Base-by-base conservation (phyloP, 176 grass and related monocot species). In the Aegilops sharonensis region DNA sequence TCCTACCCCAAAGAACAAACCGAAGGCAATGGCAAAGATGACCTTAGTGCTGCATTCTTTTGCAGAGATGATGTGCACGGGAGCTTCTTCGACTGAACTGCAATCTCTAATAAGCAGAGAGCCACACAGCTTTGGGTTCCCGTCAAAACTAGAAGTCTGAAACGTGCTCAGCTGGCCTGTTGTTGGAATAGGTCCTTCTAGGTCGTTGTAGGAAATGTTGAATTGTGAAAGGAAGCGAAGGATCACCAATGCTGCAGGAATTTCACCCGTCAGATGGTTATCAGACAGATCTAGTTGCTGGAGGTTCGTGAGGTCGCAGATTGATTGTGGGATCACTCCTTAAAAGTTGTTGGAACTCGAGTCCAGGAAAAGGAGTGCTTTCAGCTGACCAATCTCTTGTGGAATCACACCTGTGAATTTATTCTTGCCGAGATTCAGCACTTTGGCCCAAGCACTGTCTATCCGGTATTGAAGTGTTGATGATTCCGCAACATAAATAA, bases 81-180 rank as follows among this genome's bases (percentile, higher is more conserved):
- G 73, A 77, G 15, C 25, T 15, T 4, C 73, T 30, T 21, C 25
- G 11, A 54, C 45, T 10, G 27, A 32, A 77, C 1, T 47, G 9
- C 73, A 76, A 20, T 11, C 1, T 0, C 0, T 0, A 31, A 9
- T 9, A 4, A 76, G 47, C 25, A 56, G 8, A 34, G 73, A 11
- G 4, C 14, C 47, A 4, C 73, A 77, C 48, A 77, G 47, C 73
- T 77, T 77, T 20, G 83, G 83, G 39, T 85, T 85, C 25, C 83
- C 57, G 1, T 30, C 23, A n/a, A 78, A 85, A 32, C 72, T 85
- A 3, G 72, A 65, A 42, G 15, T 14, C 4, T 8, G 73, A 66
- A 85, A 85, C 10, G 83, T 85, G 36, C 45, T 61, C 9, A 85
- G 47, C 63, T 85, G 83, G 11, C 56, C 72, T 85, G 72, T 60